Evolutionary conservation across 73 alveolate species (phyloP).

Genomic region (Stentor roeselii): DNA sequence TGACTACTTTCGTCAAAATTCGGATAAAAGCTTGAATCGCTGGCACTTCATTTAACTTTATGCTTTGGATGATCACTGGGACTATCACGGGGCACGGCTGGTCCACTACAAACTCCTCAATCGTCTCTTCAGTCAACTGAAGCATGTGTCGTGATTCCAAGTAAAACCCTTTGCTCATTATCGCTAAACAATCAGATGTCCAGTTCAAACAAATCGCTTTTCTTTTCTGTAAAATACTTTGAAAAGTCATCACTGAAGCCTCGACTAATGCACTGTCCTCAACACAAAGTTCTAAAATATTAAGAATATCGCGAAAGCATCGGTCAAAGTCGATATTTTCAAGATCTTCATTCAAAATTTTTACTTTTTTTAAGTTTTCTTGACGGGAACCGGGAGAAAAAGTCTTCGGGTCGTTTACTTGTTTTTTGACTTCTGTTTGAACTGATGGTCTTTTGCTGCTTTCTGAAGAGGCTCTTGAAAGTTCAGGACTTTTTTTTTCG

Average conservation of each 20-base stretch:
- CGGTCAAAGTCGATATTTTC: neutral
- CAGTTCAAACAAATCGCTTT: neutral
- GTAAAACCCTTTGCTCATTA: neutral
- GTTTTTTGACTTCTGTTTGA: too few species aligned
- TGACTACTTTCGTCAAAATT: neutral
- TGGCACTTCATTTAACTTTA: neutral
- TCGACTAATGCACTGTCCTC: neutral
- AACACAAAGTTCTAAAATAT: neutral
- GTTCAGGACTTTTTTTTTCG: too few species aligned
- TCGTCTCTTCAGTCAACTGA: neutral
- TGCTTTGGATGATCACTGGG: neutral
- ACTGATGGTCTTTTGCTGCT: too few species aligned
- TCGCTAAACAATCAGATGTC: neutral
- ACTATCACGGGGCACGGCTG: neutral
- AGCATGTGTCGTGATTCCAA: neutral
- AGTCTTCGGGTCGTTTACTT: too few species aligned
- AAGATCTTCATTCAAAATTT: neutral
- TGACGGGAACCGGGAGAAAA: too few species aligned
- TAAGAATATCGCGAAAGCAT: neutral
- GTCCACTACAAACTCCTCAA: neutral
- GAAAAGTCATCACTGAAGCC: neutral
- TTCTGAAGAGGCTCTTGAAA: too few species aligned
- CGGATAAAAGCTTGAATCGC: slow-evolving; percentile 13
- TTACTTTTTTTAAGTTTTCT: neutral
- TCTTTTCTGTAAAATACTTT: neutral